Base-by-base conservation (phyloP, 192 early-diverging fungal genomes). In the Gaertneriomyces semiglobifer region DNA sequence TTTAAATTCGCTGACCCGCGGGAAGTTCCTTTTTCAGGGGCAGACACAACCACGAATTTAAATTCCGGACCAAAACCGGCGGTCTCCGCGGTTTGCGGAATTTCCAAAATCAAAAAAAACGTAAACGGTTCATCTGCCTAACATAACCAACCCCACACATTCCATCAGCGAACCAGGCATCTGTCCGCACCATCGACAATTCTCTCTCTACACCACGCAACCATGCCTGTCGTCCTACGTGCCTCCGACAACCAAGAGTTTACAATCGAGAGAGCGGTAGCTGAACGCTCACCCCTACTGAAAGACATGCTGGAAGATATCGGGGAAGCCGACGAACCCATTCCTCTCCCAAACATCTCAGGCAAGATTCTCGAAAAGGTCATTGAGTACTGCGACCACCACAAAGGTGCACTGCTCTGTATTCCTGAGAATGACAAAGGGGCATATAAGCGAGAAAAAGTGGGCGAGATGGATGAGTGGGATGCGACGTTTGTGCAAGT, bases 241-340 rank as follows among this genome's bases (percentile, higher is more conserved):
- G 68, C 68, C 6, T 54, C 48, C 42, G 81, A 83, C 64, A 45
- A 60, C 25, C 55, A 67, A 44, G 51, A 60, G 60, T 89, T 88
- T 63, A 55, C 70, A 52, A 74, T 90, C 20, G 86, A 86, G 18
- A 77, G 79, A 44, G 70, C 77, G 46, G 86, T 91, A 51, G 88
- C 83, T 1, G 85, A 88, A 56, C 83, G 83, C 58, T 88, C 86
- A 52, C 69, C 88, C 53, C 79, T 91, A 43, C 75, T 91, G 58
- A 87, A 88, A 54, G 86, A 88, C 77, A 90, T 91, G 88, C 77
- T 91, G 9, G 89, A 89, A 58, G 88, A 91, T 78, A 80, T 89
- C 63, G 89, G 83, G 19, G 87, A 89, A 38, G 72, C 72, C 58
- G 82, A 80, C 54, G 78, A 78, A 11, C 70, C 80, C 20, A 84